These are phyloP conservation scores for Xylariaceae sp. DNA, from an alignment of 2,329 filamentous ascomycete species.

Conservation along the genomic window DNA sequence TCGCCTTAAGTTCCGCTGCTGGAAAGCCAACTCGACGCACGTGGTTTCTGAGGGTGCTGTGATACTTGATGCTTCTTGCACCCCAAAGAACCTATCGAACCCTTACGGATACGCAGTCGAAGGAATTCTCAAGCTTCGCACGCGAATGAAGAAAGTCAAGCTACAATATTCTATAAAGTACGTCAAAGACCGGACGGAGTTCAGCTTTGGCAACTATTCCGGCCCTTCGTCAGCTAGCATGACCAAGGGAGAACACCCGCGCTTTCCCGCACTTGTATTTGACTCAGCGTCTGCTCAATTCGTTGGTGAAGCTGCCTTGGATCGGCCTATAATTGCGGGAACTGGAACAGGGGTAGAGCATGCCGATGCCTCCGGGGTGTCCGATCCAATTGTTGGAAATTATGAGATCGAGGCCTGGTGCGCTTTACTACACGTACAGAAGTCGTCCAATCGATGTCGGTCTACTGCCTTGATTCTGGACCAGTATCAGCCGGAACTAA, in stretches of 20 bases:
- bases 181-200: conserved; percentile 8
- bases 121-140: conserved; percentile 9
- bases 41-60: conserved; percentile 1
- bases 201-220: conserved; percentile 12
- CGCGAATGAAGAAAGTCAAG: conserved; percentile 3
- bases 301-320: conserved; percentile 16
- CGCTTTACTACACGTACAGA: conserved; percentile 10
- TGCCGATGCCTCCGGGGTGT: neutral
- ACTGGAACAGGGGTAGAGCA: neutral
- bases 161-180: conserved; percentile 12
- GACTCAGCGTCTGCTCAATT: neutral
- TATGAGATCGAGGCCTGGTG: conserved; percentile 9
- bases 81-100: neutral
- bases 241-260: conserved; percentile 15
- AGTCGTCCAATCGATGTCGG: neutral
- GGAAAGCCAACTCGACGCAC: conserved; percentile 1
- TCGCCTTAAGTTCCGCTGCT: conserved; percentile 17
- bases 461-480: conserved; percentile 9
- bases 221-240: neutral
- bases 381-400: too few relatives aligned
- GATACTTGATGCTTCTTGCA: conserved; percentile 8
- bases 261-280: conserved; percentile 11
- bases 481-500: neutral
- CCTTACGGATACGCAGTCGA: neutral
- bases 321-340: neutral